phyloP scores from a whole-genome alignment of 2,329 filamentous ascomycete species.

The Pseudogymnoascus sp. region DNA sequence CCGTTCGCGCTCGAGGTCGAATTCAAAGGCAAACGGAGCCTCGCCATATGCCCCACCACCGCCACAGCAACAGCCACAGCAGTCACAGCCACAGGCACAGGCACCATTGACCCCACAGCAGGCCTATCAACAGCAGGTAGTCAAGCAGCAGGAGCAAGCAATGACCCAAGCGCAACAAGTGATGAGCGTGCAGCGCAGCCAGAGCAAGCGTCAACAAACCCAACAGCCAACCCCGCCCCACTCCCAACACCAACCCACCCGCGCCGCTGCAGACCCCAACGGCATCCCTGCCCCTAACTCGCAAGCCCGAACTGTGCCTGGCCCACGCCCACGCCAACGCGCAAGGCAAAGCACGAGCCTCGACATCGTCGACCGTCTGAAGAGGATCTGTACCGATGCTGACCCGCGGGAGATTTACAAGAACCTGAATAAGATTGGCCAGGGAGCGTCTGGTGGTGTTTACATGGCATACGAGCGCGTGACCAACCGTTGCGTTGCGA shows the following conservation, averaged over 20 bases:
- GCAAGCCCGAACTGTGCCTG: slow-evolving; percentile 36
- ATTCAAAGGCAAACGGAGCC: slow-evolving; percentile 52
- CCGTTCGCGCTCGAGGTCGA: slow-evolving; percentile 59
- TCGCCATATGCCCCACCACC: slow-evolving; percentile 42
- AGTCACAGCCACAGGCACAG: slow-evolving; percentile 16
- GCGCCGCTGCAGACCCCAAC: slow-evolving; percentile 30
- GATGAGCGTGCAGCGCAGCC: slow-evolving; percentile 61
- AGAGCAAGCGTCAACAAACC: slow-evolving; percentile 60
- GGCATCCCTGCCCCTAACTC: slow-evolving; percentile 30
- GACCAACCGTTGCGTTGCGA: slow-evolving; percentile 83
- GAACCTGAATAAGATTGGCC: slow-evolving; percentile 87
- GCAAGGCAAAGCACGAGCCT: slow-evolving; percentile 69
- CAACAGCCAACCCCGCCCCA: slow-evolving; percentile 43
- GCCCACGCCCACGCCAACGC: slow-evolving; percentile 65
- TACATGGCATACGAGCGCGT: slow-evolving; percentile 82
- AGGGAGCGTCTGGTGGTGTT: slow-evolving; percentile 93
- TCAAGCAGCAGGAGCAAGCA: slow-evolving; percentile 79
- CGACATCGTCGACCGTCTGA: slow-evolving; percentile 75
- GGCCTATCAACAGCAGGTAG: slow-evolving; percentile 52
- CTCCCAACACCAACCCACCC: slow-evolving; percentile 42
- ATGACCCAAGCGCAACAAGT: slow-evolving; percentile 72
- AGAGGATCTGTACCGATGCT: slow-evolving; percentile 81
- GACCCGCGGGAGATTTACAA: slow-evolving; percentile 85
- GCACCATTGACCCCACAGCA: slow-evolving; percentile 26
- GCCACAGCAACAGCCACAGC: slow-evolving; percentile 26